phyloP scores from a whole-genome alignment of 2,329 filamentous ascomycete genomes.

The Pezicula neosporulosa region DNA sequence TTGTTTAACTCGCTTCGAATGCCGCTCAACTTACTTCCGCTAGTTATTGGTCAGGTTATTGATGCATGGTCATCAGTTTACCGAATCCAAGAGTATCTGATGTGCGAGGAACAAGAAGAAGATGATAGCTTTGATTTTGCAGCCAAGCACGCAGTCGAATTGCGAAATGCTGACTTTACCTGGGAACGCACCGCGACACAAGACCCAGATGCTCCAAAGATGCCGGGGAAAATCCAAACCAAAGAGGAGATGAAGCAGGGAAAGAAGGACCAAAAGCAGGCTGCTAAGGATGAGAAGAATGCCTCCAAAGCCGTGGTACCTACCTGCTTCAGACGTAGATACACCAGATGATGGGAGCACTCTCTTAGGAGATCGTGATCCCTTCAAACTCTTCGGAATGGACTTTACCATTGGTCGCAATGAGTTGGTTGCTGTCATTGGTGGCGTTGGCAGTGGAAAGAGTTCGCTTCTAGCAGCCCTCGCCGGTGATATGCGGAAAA shows the following conservation, averaged over 20 bases:
- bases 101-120: slow-evolving; percentile 78
- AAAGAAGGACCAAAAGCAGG: slow-evolving; percentile 42
- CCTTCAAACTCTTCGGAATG: slow-evolving; percentile 47
- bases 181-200: slow-evolving; percentile 37
- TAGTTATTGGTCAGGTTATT: slow-evolving; percentile 80
- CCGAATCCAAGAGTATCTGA: slow-evolving; percentile 79
- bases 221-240: slow-evolving; percentile 52
- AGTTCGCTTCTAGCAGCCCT: slow-evolving; percentile 60
- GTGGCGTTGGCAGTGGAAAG: slow-evolving; percentile 57
- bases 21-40: slow-evolving; percentile 79
- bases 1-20: slow-evolving; percentile 86
- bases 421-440: slow-evolving; percentile 52
- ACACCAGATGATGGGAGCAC: slow-evolving; percentile 46
- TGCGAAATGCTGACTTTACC: slow-evolving; percentile 4
- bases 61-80: slow-evolving; percentile 80
- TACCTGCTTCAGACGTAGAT: slow-evolving; percentile 27
- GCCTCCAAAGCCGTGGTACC: slow-evolving; percentile 15
- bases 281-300: slow-evolving; percentile 32
- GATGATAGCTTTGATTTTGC: slow-evolving; percentile 88
- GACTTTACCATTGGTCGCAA: slow-evolving; percentile 45
- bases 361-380: slow-evolving; percentile 50
- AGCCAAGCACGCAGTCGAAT: slow-evolving; percentile 21
- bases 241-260: slow-evolving; percentile 29
- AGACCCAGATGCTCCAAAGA: slow-evolving; percentile 36
- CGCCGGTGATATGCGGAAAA: slow-evolving; percentile 63